Conservation (phyloP, 2,329 filamentous ascomycete species). For the Ophiostoma ips region DNA sequence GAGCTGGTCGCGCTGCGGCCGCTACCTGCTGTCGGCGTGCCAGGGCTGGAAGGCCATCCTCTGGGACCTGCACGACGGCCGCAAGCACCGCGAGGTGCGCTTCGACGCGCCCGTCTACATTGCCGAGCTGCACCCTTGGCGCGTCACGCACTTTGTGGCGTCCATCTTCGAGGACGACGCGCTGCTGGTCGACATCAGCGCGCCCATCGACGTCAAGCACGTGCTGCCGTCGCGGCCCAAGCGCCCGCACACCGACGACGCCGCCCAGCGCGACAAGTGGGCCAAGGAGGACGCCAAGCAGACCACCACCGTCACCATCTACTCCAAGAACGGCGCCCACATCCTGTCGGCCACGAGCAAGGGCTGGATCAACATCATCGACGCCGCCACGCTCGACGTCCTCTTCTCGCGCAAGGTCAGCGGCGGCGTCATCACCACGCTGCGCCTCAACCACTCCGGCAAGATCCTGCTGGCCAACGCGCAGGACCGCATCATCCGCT, state of each 20-base stretch:
- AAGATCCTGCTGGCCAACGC: slow-evolving; percentile 83
- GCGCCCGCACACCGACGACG: slow-evolving; percentile 57
- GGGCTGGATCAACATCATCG: slow-evolving; percentile 91
- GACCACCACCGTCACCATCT: slow-evolving; percentile 84
- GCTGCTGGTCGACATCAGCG: slow-evolving; percentile 67
- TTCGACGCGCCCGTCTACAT: slow-evolving; percentile 93
- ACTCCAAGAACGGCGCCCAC: slow-evolving; percentile 72
- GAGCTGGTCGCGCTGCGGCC: slow-evolving; percentile 86
- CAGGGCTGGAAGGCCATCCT: slow-evolving; percentile 95
- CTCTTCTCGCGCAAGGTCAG: slow-evolving; percentile 86
- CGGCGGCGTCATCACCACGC: slow-evolving; percentile 72
- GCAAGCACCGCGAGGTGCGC: slow-evolving; percentile 68
- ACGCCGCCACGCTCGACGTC: slow-evolving; percentile 63
- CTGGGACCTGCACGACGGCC: slow-evolving; percentile 68
- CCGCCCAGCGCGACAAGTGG: slow-evolving; percentile 64
- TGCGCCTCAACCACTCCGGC: slow-evolving; percentile 73
- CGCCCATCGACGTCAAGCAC: slow-evolving; percentile 57
- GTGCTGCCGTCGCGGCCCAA: slow-evolving; percentile 71
- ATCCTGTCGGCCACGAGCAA: slow-evolving; percentile 90
- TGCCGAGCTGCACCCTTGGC: slow-evolving; percentile 83
- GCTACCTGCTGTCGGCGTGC: slow-evolving; percentile 82
- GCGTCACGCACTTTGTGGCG: slow-evolving; percentile 72
- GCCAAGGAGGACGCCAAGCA: slow-evolving; percentile 87
- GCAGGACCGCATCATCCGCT: slow-evolving; percentile 87
- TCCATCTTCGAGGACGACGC: slow-evolving; percentile 91